Evolutionary conservation across 1,139 yeast genomes (phyloP).

Genomic region (Yamadazyma dendronema): DNA sequence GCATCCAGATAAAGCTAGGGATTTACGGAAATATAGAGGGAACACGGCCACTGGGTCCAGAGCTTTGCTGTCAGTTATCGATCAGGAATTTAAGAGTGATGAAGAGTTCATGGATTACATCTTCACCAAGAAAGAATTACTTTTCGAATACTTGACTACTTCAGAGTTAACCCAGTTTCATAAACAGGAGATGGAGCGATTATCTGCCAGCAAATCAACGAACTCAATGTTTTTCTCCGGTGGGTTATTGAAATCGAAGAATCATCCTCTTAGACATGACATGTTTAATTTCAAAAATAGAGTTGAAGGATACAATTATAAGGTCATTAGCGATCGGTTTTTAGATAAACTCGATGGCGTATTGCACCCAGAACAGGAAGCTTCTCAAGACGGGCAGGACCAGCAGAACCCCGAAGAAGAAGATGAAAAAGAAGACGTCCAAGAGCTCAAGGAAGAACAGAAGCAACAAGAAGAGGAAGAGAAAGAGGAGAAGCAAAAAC

Average conservation of each 20-base stretch:
- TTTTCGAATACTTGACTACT: conserved; percentile 31
- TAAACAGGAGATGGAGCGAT: conserved; percentile 24
- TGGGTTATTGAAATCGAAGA: conserved; percentile 3
- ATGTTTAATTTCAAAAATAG: conserved; percentile 9
- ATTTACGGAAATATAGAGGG: conserved; percentile 12
- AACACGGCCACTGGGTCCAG: conserved; percentile 5
- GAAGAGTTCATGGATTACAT: conserved; percentile 30
- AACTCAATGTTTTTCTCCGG: conserved; percentile 6
- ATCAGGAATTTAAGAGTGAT: conserved; percentile 23
- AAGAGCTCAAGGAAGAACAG: neutral
- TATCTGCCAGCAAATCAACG: conserved; percentile 15
- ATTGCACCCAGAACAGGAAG: neutral
- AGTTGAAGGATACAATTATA: conserved; percentile 10
- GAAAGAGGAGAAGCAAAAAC: neutral
- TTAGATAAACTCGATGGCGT: neutral
- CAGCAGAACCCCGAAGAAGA: conserved; percentile 1
- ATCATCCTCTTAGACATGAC: conserved; percentile 9
- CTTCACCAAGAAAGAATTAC: conserved; percentile 17
- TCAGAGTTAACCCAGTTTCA: conserved; percentile 32
- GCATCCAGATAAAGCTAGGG: conserved; percentile 8
- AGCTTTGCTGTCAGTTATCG: conserved; percentile 13
- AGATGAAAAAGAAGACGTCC: conserved; percentile 1
- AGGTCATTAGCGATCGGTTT: conserved; percentile 3
- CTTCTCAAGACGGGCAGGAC: neutral
- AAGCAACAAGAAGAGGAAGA: neutral